Base-by-base conservation (phyloP, 192 early-diverging fungal genomes). In the Backusella tarrabulga region DNA sequence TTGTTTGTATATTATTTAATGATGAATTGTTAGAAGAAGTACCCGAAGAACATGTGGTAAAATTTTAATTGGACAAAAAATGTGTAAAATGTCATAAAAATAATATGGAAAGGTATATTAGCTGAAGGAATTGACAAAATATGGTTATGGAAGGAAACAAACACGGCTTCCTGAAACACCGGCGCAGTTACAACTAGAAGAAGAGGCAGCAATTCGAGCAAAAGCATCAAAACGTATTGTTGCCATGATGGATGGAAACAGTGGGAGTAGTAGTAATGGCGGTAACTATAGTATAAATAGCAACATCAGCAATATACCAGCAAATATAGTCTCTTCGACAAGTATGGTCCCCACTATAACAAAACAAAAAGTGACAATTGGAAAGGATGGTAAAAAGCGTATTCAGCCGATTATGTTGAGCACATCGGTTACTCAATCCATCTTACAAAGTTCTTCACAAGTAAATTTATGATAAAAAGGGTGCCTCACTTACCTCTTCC, bases 341-440 rank as follows among this genome's bases (percentile, higher is more conserved):
- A 77, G 73, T 63, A 50, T 54, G 21, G 19, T 21, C 5, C 9
- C 68, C 23, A 80, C 67, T 34, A 21, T 60, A 19, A n/a, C 52
- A 0, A 79, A 85, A 41, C 92, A 93, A 73, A 82, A 73, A 1
- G 87, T 94, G 35, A 90, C 93, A 0, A 82, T 89, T 67, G 94
- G 92, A 14, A 91, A 91, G 54, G 87, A 92, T 76, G 97, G 97
- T 11, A 93, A 94, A 82, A 95, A 92, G 70, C 86, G 97, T 6
- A 96, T 98, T 41, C 89, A 91, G 35, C 97, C 94, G 2, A 54
- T 90, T 71, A 78, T 21, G 70, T 83, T 50, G 72, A 76, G 54
- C 71, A 74, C 67, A 32, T 52, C 23, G 26, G 56, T 29, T 35
- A 71, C 46, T 56, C 63, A 69, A 1, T 35, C 72, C 14, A 19